Evolutionary conservation across 495 filamentous ascomycete genomes (phyloP).

Genomic region (Usnea hakonensis): DNA sequence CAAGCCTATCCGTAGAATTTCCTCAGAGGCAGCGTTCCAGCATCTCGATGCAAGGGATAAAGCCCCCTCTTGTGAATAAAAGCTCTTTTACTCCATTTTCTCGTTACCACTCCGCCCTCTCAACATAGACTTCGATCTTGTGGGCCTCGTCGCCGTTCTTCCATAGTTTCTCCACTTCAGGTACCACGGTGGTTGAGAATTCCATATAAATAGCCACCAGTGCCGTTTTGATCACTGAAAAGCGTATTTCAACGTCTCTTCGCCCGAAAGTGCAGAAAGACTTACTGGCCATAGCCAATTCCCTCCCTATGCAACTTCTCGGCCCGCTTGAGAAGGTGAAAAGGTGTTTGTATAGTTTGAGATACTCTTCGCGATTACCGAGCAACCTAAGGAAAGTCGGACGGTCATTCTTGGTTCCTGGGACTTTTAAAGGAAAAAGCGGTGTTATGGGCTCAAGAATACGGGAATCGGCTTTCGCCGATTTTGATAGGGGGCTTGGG

Average conservation of each 20-base stretch:
- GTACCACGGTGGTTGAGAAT: constrained; percentile 9
- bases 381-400: background rate
- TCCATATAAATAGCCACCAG: constrained; percentile 9
- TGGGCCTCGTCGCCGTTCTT: background rate
- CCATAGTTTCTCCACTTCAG: background rate
- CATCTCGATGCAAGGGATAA: background rate
- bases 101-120: background rate
- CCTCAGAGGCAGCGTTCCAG: background rate
- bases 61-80: background rate
- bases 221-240: constrained; percentile 14
- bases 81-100: too few relatives aligned
- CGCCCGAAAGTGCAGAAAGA: background rate
- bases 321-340: constrained; percentile 17
- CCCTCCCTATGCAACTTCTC: constrained; percentile 9
- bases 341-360: constrained; percentile 3
- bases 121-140: background rate
- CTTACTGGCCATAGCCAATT: constrained; percentile 13
- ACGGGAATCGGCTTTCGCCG: too few relatives aligned
- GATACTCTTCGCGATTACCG: constrained; percentile 6
- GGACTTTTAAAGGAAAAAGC: too few relatives aligned
- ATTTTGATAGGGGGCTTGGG: background rate
- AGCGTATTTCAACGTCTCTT: background rate
- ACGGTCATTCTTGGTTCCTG: background rate
- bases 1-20: too few relatives aligned
- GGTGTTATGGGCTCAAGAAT: too few relatives aligned